A percentile compares a stretch with the other conserved stretches of the same genome.
These are phyloP conservation scores for Boletus rufocinnamomeus DNA, from an alignment of 768 basidiomycete genomes.

Conservation along the genomic window DNA sequence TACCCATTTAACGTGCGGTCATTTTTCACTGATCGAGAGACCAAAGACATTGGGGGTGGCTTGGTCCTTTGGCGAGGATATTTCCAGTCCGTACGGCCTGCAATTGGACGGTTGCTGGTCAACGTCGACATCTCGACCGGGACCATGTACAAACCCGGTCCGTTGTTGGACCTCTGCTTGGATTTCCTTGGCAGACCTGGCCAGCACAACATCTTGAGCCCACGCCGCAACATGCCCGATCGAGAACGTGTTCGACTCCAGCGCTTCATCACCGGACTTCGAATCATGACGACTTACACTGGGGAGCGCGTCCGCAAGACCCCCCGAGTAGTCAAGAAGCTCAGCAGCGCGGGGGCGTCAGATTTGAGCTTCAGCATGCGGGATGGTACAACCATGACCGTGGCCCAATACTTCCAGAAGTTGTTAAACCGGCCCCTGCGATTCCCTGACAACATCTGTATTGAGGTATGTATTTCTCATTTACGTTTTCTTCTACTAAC, in stretches of 20 bases:
- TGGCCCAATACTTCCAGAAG: constrained; percentile 61
- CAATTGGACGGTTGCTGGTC: constrained; percentile 60
- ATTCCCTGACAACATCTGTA: constrained; percentile 65
- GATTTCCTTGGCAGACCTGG: constrained; percentile 47
- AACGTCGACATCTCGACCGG: constrained; percentile 81
- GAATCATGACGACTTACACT: constrained; percentile 46
- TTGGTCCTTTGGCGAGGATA: constrained; percentile 78
- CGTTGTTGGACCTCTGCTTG: constrained; percentile 57
- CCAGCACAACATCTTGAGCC: constrained; percentile 39
- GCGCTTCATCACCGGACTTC: constrained; percentile 55
- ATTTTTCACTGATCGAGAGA: constrained; percentile 65
- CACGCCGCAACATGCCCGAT: constrained; percentile 46
- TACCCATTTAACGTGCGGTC: constrained; percentile 75
- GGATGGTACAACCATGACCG: constrained; percentile 56
- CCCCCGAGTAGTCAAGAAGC: constrained; percentile 62
- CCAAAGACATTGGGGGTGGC: constrained; percentile 56
- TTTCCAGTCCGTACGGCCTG: constrained; percentile 77
- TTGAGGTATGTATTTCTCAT: constrained; percentile 51
- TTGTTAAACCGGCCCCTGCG: constrained; percentile 54
- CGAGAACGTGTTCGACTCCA: constrained; percentile 54
- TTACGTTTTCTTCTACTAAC: constrained; percentile 23
- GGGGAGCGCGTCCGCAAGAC: constrained; percentile 41
- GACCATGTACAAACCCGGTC: constrained; percentile 70
- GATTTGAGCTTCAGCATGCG: constrained; percentile 56
- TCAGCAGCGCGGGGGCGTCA: constrained; percentile 55